These are phyloP conservation scores for Trifolium dubium DNA, from an alignment of 306 rosid genomes.

Conservation along the genomic window DNA sequence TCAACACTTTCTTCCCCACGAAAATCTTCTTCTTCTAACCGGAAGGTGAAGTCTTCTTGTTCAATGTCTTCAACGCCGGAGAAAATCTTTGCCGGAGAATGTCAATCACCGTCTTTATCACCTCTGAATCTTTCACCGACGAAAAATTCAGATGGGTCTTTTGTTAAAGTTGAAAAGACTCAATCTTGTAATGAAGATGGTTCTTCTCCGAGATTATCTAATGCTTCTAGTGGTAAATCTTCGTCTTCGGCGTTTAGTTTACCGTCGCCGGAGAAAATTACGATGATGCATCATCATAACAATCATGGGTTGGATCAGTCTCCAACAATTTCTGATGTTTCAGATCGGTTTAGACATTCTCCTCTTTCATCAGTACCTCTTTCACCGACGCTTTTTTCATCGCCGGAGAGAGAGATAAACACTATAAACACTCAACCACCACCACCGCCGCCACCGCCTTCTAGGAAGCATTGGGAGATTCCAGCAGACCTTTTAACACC, in stretches of 20 bases:
- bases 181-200: constrained; percentile 21
- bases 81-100: constrained; percentile 25
- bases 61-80: constrained; percentile 49
- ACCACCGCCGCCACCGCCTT: not conserved
- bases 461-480: constrained; percentile 55
- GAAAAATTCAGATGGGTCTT: constrained; percentile 35
- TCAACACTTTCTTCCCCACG: not conserved
- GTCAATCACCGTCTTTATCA: constrained; percentile 52
- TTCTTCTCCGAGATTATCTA: constrained; percentile 48
- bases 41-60: constrained; percentile 33
- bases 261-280: constrained; percentile 50
- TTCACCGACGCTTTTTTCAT: constrained; percentile 53
- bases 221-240: constrained; percentile 47
- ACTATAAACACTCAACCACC: constrained; percentile 2
- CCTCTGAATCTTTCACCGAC: constrained; percentile 49
- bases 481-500: constrained; percentile 50
- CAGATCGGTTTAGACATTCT: constrained; percentile 55
- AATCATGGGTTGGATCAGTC: constrained; percentile 50
- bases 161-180: constrained; percentile 24
- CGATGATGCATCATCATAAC: constrained; percentile 29
- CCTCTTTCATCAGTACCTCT: constrained; percentile 48
- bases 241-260: constrained; percentile 52
- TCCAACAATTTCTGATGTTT: constrained; percentile 55
- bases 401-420: constrained; percentile 53
- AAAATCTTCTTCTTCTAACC: constrained; percentile 33